Percentiles rank a stretch among this genome's conserved stretches.
Conservation (phyloP, 1,284 basidiomycete species). For the Papiliotrema flavescens region DNA sequence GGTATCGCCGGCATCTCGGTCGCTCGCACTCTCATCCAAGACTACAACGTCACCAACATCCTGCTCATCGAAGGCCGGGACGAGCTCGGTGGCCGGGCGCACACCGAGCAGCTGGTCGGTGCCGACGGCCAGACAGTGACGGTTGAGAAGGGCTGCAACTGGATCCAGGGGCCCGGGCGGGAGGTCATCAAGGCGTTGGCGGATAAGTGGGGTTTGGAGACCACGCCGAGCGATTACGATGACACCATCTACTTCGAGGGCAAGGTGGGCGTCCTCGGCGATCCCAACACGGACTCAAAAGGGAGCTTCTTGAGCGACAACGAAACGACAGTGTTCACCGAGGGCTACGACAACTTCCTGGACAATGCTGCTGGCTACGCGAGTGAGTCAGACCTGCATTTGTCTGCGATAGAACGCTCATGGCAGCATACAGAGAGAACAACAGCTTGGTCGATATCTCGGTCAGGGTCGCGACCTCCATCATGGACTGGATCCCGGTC, state of each 20-base stretch:
- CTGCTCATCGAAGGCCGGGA: conserved; percentile 60
- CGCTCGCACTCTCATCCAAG: conserved; percentile 59
- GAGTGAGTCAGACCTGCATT: conserved; percentile 2
- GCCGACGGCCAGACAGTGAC: conserved; percentile 42
- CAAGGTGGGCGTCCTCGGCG: background rate
- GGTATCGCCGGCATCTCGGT: conserved; percentile 65
- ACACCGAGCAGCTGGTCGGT: conserved; percentile 49
- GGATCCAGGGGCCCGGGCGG: conserved; percentile 61
- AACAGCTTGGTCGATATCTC: conserved; percentile 19
- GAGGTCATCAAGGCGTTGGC: conserved; percentile 34
- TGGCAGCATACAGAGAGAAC: conserved; percentile 14
- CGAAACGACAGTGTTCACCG: background rate
- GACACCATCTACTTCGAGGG: background rate
- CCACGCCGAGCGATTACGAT: background rate
- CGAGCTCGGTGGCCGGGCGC: conserved; percentile 63
- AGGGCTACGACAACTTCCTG: conserved; percentile 1
- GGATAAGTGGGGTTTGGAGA: background rate
- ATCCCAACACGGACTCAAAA: background rate
- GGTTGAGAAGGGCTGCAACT: conserved; percentile 65
- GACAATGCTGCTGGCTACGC: conserved; percentile 9
- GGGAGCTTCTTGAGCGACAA: background rate
- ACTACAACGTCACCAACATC: conserved; percentile 58
- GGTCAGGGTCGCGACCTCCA: conserved; percentile 18
- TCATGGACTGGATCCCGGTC: conserved; percentile 24
- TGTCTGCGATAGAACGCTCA: background rate